Base-by-base conservation (phyloP, 2,329 filamentous ascomycete genomes). In the Verticillium longisporum region DNA sequence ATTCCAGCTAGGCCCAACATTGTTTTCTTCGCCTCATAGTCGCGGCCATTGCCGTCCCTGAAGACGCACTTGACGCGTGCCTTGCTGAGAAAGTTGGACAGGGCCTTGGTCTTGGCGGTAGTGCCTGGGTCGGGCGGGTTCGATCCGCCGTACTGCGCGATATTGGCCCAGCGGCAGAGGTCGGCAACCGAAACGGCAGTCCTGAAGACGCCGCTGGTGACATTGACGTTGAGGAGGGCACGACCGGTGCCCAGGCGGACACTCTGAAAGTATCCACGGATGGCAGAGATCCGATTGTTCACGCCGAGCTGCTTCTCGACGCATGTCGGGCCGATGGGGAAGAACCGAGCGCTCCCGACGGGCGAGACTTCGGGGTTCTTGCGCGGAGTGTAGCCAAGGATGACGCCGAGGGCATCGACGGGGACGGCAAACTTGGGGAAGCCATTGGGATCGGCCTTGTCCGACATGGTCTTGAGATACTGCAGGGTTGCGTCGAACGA, bases 261-360 rank as follows among this genome's bases (percentile, higher is more conserved):
- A 36, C 82, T 84, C 66, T 83, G 80, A 61, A 84, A 84, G 65
- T 81, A 85, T 1, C 83, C 83, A 15, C 83, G 78, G 1, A 80
- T 71, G 34, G 81, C 76, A 7, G 73, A 55, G 21, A 81, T 72
- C 7, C 71, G 71, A 0, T 66, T 67, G 0, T 72, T 69, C 5
- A 60, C 50, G 6, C 67, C 67, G 4, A 80, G 66, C 0, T 68
- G 59, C 0, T 61, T 54, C 1, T 63, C 65, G 26, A 76, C 72
- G 1, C 67, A 64, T 1, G 65, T 59, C 2, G 68, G 55, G 7
- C 73, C 70, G 56, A 79, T 68, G 0, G 81, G 75, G 64, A 85
- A 85, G 64, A 80, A 81, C 1, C 81, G 77, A 7, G 75, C 77
- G 38, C 72, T 74, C 21, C 82, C 82, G 6, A 84, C 68, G 0